A percentile compares a stretch with the other conserved stretches of the same genome.
Conservation (phyloP, 352 stramenopile species). For the Elongisporangium undulatum region DNA sequence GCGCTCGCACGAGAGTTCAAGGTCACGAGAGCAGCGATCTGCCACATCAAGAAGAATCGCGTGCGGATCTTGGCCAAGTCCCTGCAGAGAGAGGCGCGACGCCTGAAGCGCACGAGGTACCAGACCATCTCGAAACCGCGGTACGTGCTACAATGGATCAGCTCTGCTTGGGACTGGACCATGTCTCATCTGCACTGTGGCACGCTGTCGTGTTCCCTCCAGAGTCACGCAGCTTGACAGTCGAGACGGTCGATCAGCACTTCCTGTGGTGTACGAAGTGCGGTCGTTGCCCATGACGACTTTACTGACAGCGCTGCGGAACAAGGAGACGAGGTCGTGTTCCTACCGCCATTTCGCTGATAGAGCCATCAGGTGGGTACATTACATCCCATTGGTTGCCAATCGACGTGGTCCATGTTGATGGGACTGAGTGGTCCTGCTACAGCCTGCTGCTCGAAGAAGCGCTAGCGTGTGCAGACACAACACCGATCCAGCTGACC, state of each 20-base stretch:
- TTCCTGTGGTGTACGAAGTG: not conserved
- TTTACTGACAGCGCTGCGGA: not conserved
- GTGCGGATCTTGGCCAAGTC: constrained; percentile 29
- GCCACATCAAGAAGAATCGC: constrained; percentile 40
- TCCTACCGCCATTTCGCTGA: not conserved
- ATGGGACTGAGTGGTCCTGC: not conserved
- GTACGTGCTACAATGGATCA: too few relatives aligned
- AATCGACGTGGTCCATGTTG: too few relatives aligned
- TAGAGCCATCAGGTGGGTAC: not conserved
- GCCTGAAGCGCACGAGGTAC: too few relatives aligned
- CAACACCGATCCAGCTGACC: constrained; percentile 23
- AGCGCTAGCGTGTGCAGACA: constrained; percentile 25
- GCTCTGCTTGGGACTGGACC: too few relatives aligned
- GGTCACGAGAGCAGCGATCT: constrained; percentile 42
- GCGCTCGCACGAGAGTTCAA: constrained; percentile 44
- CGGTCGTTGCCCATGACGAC: not conserved
- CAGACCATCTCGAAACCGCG: too few relatives aligned
- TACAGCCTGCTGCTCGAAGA: constrained; percentile 55
- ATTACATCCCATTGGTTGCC: too few relatives aligned
- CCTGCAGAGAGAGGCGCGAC: too few relatives aligned
- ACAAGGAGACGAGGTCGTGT: not conserved
- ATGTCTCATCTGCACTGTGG: too few relatives aligned
- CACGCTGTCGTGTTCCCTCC: too few relatives aligned
- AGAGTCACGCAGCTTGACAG: not conserved
- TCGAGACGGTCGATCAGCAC: not conserved